Conservation (phyloP, 2,329 filamentous ascomycete species). For the Colletotrichum acutatum region DNA sequence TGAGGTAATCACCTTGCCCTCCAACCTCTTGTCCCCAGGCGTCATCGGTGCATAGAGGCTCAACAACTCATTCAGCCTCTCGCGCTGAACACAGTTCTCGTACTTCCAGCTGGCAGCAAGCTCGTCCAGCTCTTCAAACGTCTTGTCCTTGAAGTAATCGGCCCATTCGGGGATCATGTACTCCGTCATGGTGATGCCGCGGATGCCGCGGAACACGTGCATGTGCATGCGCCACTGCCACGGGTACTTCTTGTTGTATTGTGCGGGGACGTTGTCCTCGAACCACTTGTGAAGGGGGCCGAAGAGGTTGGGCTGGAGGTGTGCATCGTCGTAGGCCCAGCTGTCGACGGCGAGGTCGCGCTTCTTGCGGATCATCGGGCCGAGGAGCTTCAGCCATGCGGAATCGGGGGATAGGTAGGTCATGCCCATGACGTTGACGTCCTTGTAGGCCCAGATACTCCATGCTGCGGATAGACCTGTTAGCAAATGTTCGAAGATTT, state of each 20-base stretch:
- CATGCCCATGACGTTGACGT: conserved; percentile 65
- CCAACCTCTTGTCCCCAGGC: conserved; percentile 37
- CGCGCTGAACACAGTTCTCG: conserved; percentile 60
- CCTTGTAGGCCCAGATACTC: conserved; percentile 63
- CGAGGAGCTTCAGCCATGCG: conserved; percentile 59
- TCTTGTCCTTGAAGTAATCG: conserved; percentile 54
- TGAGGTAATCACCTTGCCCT: conserved; percentile 42
- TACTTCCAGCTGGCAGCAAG: conserved; percentile 60
- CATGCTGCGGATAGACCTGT: conserved; percentile 38
- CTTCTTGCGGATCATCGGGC: conserved; percentile 65
- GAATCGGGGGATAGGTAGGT: conserved; percentile 55
- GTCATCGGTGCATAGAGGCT: conserved; percentile 40
- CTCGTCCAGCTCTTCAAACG: conserved; percentile 56
- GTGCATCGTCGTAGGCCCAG: conserved; percentile 57
- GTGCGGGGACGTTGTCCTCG: conserved; percentile 36
- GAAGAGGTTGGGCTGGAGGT: conserved; percentile 43
- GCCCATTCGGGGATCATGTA: conserved; percentile 59
- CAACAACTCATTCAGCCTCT: conserved; percentile 54
- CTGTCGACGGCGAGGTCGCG: conserved; percentile 60
- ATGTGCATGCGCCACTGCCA: conserved; percentile 41
- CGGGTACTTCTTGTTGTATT: conserved; percentile 40
- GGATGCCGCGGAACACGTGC: conserved; percentile 40
- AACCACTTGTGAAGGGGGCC: conserved; percentile 40
- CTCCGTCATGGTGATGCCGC: conserved; percentile 47
- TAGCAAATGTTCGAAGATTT: neutral